A percentile compares a stretch with the other conserved stretches of the same genome.
Conservation (phyloP, 2,329 filamentous ascomycete genomes). For the Biscogniauxia marginata region DNA sequence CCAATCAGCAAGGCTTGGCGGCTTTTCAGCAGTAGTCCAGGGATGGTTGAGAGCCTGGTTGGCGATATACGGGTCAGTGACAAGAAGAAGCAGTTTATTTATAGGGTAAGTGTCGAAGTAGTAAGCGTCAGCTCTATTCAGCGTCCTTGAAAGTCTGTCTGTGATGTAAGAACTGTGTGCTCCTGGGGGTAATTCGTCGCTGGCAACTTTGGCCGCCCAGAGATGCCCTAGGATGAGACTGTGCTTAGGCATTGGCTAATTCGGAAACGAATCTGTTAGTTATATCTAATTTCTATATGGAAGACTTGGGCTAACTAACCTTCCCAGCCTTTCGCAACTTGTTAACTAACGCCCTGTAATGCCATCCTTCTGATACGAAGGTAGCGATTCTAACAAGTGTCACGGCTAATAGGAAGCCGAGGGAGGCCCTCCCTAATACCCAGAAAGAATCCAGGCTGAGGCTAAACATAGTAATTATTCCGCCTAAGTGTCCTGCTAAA, state of each 20-base stretch:
- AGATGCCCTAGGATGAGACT: constrained; percentile 31
- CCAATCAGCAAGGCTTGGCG: constrained; percentile 27
- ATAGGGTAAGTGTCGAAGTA: constrained; percentile 33
- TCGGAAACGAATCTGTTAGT: constrained; percentile 1
- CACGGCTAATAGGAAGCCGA: constrained; percentile 21
- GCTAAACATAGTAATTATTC: background rate
- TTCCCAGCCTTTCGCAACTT: constrained; percentile 24
- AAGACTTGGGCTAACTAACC: constrained; percentile 12
- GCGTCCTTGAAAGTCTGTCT: constrained; percentile 18
- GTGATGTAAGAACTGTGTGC: constrained; percentile 29
- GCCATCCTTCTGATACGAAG: constrained; percentile 22
- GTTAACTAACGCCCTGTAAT: constrained; percentile 17
- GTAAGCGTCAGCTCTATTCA: constrained; percentile 25
- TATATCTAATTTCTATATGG: background rate
- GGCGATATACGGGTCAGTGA: constrained; percentile 31
- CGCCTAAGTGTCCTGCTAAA: background rate
- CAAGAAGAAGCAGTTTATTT: constrained; percentile 25
- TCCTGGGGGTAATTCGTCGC: constrained; percentile 25
- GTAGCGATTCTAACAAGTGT: constrained; percentile 8
- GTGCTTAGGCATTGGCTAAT: constrained; percentile 32
- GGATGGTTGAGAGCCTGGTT: constrained; percentile 31
- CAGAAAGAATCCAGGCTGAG: constrained; percentile 14
- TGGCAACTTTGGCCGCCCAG: constrained; percentile 28
- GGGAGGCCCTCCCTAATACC: constrained; percentile 18
- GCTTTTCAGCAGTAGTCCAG: constrained; percentile 27